phyloP scores from a whole-genome alignment of 2,329 filamentous ascomycete genomes.

The Fusarium praegraminearum region DNA sequence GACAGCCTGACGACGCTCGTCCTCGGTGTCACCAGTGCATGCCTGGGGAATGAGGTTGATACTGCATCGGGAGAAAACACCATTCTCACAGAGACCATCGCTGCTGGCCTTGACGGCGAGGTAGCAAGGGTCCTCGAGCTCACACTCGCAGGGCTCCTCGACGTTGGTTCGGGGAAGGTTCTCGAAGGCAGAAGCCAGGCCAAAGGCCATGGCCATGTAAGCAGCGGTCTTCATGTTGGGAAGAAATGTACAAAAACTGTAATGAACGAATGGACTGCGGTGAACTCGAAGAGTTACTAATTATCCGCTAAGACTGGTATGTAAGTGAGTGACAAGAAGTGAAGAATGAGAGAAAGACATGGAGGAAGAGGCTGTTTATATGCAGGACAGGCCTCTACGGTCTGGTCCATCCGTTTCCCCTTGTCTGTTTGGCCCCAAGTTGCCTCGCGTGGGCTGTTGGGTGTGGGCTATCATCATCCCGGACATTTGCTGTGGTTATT shows the following conservation, averaged over 20 bases:
- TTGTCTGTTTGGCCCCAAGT: conserved; percentile 1
- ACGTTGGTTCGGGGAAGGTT: fast-evolving
- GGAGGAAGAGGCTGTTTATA: conserved; percentile 39
- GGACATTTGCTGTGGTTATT: conserved; percentile 2
- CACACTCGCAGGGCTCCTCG: conserved; percentile 20
- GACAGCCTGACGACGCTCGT: neutral
- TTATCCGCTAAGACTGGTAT: conserved; percentile 34
- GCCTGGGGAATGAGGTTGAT: neutral
- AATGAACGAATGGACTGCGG: conserved; percentile 48
- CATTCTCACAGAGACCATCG: neutral
- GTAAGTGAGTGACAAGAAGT: conserved; percentile 39
- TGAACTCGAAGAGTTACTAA: conserved; percentile 43
- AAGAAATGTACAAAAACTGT: conserved; percentile 45
- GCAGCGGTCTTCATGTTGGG: conserved; percentile 51
- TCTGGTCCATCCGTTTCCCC: conserved; percentile 18
- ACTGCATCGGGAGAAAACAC: neutral
- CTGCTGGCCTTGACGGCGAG: neutral
- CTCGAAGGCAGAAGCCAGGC: conserved; percentile 34
- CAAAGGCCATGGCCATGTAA: conserved; percentile 50
- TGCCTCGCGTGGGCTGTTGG: conserved; percentile 20
- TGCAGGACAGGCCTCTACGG: conserved; percentile 24
- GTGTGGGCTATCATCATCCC: conserved; percentile 11
- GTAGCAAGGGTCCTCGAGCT: conserved; percentile 17
- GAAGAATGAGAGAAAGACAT: conserved; percentile 10
- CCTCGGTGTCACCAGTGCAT: neutral